Percentiles rank a stretch among this genome's conserved stretches.
Conservation (phyloP, 1,284 basidiomycete species). For the Phlebopus sp. region DNA sequence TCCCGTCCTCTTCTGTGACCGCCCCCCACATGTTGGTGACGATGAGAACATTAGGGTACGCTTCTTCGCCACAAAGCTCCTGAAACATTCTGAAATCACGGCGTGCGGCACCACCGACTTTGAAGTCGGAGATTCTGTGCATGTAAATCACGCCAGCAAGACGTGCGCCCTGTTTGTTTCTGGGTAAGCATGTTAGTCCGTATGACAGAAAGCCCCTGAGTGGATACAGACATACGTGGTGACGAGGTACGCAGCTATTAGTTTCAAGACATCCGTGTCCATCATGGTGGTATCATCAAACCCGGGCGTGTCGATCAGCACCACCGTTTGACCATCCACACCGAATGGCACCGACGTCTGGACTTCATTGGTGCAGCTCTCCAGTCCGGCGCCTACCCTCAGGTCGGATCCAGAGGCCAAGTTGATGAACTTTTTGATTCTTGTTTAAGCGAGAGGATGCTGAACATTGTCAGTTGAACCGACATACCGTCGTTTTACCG, state of each 20-base stretch:
- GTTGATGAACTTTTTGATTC: slow-evolving; percentile 34
- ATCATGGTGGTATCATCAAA: slow-evolving; percentile 38
- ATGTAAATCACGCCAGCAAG: slow-evolving; percentile 49
- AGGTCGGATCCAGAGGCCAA: slow-evolving; percentile 32
- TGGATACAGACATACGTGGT: slow-evolving; percentile 22
- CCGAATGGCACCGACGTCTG: slow-evolving; percentile 30
- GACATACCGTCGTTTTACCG: slow-evolving; percentile 34
- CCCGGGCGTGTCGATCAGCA: slow-evolving; percentile 38
- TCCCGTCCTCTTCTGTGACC: slow-evolving; percentile 32
- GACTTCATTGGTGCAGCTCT: slow-evolving; percentile 38
- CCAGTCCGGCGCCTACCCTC: slow-evolving; percentile 29
- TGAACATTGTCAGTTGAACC: background rate
- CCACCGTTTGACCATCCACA: slow-evolving; percentile 28
- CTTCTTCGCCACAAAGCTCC: slow-evolving; percentile 48
- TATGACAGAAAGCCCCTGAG: background rate
- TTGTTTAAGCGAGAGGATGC: slow-evolving; percentile 11
- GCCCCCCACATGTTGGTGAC: slow-evolving; percentile 52
- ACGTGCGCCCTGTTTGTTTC: slow-evolving; percentile 38
- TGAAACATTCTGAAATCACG: slow-evolving; percentile 52
- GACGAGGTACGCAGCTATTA: slow-evolving; percentile 37
- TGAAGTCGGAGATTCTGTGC: slow-evolving; percentile 51
- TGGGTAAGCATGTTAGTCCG: slow-evolving; percentile 20
- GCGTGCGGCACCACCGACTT: slow-evolving; percentile 47
- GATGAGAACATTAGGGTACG: slow-evolving; percentile 47
- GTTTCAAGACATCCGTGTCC: slow-evolving; percentile 35